Conservation (phyloP, 345 rosid species). For the Eucalyptus guilfoylei region DNA sequence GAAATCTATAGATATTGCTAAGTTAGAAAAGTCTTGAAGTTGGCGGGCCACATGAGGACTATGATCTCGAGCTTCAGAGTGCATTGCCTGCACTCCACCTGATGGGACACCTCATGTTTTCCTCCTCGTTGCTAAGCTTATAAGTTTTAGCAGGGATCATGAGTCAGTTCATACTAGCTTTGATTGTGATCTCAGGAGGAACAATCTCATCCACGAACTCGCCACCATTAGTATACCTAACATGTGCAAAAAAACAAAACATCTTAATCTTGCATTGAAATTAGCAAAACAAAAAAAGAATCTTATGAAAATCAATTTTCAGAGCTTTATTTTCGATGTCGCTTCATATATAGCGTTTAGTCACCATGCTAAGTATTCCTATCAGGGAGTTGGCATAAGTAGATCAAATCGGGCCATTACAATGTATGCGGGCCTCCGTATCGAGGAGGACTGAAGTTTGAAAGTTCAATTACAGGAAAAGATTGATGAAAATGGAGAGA, state of each 20-base stretch:
- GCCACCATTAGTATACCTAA: not conserved
- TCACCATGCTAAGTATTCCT: not conserved
- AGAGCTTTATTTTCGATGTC: not conserved
- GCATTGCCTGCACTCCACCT: not conserved
- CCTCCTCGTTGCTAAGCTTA: not conserved
- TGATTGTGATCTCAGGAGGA: not conserved
- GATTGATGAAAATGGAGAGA: not conserved
- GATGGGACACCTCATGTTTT: not conserved
- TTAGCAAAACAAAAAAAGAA: not conserved
- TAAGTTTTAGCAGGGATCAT: not conserved
- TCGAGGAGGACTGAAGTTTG: no score
- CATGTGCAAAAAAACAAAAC: not conserved
- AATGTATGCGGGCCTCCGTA: not conserved
- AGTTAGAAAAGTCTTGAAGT: not conserved
- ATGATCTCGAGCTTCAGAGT: not conserved
- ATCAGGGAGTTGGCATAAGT: rapidly evolving
- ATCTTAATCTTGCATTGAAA: not conserved
- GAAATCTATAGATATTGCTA: not conserved
- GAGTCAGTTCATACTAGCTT: not conserved
- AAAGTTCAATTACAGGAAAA: not conserved
- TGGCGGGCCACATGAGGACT: not conserved
- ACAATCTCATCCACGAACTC: not conserved
- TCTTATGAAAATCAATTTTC: rapidly evolving
- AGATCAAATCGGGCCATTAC: not conserved
- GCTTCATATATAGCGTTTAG: not conserved